Evolutionary conservation across 441 rosid genomes (phyloP).

Genomic region (Gossypium lobatum): DNA sequence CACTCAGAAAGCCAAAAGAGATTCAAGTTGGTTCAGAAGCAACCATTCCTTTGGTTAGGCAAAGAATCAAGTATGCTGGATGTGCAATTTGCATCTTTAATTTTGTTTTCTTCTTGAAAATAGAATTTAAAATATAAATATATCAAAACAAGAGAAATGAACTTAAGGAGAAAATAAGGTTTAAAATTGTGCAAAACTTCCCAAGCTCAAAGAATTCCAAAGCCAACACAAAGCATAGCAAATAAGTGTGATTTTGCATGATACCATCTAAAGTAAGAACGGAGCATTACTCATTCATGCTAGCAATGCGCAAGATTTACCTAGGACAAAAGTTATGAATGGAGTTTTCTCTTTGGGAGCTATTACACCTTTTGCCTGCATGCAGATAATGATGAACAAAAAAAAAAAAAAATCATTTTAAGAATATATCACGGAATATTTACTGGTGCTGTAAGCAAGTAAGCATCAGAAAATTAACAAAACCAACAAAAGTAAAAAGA

Average conservation of each 20-base stretch:
- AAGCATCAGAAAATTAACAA: not conserved
- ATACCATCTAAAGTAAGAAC: not conserved
- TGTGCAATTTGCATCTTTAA: not conserved
- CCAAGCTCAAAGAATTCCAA: not conserved
- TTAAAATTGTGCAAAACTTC: not conserved
- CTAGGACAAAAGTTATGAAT: conserved; percentile 79
- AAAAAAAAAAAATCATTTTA: conserved; percentile 3
- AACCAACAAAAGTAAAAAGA: not conserved
- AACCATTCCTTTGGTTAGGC: not conserved
- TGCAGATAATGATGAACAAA: conserved; percentile 23
- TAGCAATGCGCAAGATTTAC: conserved; percentile 26
- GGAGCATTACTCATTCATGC: not conserved
- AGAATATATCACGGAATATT: not conserved
- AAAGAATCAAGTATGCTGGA: not conserved
- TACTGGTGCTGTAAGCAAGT: not conserved
- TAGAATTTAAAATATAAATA: not conserved
- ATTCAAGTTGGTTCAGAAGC: not conserved
- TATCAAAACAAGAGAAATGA: not conserved
- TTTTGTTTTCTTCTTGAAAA: not conserved
- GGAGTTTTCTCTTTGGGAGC: conserved; percentile 38
- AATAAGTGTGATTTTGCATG: not conserved
- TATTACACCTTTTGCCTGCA: conserved; percentile 35
- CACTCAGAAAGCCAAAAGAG: not conserved
- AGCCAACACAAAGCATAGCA: conserved; percentile 3
- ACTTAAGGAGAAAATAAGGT: not conserved